These are phyloP conservation scores for Albifimbria verrucaria DNA, from an alignment of 2,329 filamentous ascomycete genomes.

Conservation along the genomic window DNA sequence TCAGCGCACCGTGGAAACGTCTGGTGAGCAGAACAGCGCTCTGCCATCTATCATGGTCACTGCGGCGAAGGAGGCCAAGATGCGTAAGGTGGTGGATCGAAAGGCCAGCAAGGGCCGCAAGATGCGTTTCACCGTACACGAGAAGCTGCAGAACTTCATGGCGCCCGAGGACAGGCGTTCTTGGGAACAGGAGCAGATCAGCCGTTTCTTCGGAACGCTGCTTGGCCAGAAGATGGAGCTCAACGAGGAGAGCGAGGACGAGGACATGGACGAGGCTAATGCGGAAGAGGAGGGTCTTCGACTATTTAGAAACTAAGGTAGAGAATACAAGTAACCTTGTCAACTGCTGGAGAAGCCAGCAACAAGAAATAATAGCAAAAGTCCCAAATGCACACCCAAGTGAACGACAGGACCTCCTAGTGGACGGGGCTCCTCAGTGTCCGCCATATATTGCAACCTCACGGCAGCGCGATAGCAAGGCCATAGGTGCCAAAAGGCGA, in stretches of 20 bases:
- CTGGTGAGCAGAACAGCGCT: slow-evolving; percentile 41
- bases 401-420: slow-evolving; percentile 47
- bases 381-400: slow-evolving; percentile 36
- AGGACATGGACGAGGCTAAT: slow-evolving; percentile 49
- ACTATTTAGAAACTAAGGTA: slow-evolving; percentile 45
- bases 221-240: slow-evolving; percentile 69
- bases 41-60: slow-evolving; percentile 60
- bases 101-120: slow-evolving; percentile 95
- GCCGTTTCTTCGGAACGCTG: slow-evolving; percentile 71
- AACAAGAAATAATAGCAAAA: slow-evolving; percentile 32
- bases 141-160: slow-evolving; percentile 98
- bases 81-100: slow-evolving; percentile 81
- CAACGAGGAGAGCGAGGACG: slow-evolving; percentile 47
- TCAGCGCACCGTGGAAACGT: slow-evolving; percentile 72
- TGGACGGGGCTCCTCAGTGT: slow-evolving; percentile 14
- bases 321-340: neutral
- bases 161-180: slow-evolving; percentile 76
- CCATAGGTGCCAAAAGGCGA: slow-evolving; percentile 48
- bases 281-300: slow-evolving; percentile 52
- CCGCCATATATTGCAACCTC: slow-evolving; percentile 24
- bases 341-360: slow-evolving; percentile 10
- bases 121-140: slow-evolving; percentile 89
- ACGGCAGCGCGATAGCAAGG: slow-evolving; percentile 41
- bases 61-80: slow-evolving; percentile 72
- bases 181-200: slow-evolving; percentile 80